Evolutionary conservation across 2,329 filamentous ascomycete genomes (phyloP), one percentile per base, ranked within the genome.

Genomic region (Aspergillus ochraceus): DNA sequence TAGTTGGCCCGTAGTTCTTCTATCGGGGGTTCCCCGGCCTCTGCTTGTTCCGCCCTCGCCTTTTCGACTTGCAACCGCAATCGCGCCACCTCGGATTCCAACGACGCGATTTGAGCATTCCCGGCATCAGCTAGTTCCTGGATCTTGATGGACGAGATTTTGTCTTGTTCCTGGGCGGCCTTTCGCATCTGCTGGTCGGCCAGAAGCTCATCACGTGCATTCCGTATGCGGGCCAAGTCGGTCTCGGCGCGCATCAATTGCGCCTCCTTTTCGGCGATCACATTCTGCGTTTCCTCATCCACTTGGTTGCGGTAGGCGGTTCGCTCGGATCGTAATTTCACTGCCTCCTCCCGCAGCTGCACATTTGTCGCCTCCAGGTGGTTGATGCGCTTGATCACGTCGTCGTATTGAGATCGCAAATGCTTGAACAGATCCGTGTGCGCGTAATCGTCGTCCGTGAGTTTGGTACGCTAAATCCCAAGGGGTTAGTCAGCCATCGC

Each of bases 351-450:
- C 39, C 90, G 87, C 30, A 98, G 76, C 66, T 92, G 88, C 60
- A 90, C 88, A 74, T 97, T 97, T 12, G 88, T 90, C 3, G 92
- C 92, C 76, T 98, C 94, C 14, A 98, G 79, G 68, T 94, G 88
- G 74, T 99, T 99, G 70, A 97, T 88, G 42, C 92, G 88, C 74
- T 91, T 94, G 67, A 97, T 92, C 9, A 96, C 86, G 68, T 98
- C 94, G 70, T 98, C 95, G 68, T 96, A 91, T 69, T 97, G 92
- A 24, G 85, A 85, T 77, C 93, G 96, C 71, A 97, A 85, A 63
- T 90, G 87, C 77, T 97, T 98, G 83, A 97, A 99, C 3, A 97
- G 84, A 68, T 97, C 92, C 4, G 92, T 97, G 59, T 92, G 88
- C 46, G 92, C 88, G 72, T 96, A 98, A 68, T 99, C 95, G 63